Evolutionary conservation across 176 grass and related monocot species (phyloP).

Genomic region (Themeda triandra): DNA sequence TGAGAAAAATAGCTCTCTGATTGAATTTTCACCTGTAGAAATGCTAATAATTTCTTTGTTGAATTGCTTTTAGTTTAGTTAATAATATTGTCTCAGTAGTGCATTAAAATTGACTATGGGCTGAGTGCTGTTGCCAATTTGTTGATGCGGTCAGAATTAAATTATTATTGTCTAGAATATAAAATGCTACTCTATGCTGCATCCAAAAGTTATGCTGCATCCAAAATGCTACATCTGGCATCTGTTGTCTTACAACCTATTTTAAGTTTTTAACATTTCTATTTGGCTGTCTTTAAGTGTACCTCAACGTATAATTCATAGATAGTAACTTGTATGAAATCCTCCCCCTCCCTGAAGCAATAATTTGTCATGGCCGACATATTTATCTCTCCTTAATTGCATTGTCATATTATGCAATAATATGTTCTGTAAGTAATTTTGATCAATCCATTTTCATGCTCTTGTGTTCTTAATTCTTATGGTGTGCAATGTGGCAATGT

Average conservation of each 20-base stretch:
- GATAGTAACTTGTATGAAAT: not conserved
- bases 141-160: not conserved
- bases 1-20: slow-evolving; percentile 2
- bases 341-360: not conserved
- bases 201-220: not conserved
- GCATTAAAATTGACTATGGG: not conserved
- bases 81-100: not conserved
- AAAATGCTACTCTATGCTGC: not conserved
- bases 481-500: not conserved
- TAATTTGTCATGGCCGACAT: not conserved
- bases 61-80: not conserved
- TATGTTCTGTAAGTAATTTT: not conserved
- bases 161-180: not conserved
- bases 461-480: slow-evolving; percentile 3
- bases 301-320: not conserved
- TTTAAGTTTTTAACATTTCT: not conserved
- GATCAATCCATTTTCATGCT: not conserved
- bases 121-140: not conserved
- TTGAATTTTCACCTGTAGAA: not conserved
- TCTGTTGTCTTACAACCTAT: too few species aligned
- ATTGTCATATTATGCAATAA: not conserved
- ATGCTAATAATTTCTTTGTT: not conserved
- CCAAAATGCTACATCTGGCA: not conserved
- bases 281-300: not conserved
- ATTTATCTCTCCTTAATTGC: not conserved